Percentiles rank a stretch among this genome's conserved stretches.
Evolutionary conservation across 2,329 filamentous ascomycete genomes (phyloP).

Genomic region (Epichloe glyceriae): DNA sequence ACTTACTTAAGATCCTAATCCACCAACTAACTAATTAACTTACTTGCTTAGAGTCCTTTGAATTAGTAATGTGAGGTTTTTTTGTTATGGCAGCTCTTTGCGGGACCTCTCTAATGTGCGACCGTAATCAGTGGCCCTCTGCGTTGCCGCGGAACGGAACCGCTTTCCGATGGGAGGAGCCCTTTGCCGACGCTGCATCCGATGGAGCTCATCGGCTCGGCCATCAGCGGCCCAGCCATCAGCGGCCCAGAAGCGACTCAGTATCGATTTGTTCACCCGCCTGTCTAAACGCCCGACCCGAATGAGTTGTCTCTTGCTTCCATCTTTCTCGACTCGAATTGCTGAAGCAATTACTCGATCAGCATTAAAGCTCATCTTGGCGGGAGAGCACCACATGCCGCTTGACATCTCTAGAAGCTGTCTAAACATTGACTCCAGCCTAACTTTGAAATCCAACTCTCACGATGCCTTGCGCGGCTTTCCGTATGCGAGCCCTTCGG

Average conservation of each 20-base stretch:
- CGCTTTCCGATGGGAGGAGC: constrained; percentile 4
- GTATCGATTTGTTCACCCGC: neutral
- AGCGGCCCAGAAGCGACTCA: neutral
- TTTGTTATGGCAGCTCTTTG: no score
- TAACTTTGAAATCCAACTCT: neutral
- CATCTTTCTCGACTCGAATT: neutral
- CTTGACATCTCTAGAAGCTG: neutral
- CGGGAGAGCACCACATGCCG: neutral
- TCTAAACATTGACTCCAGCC: neutral
- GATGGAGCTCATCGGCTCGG: constrained; percentile 3
- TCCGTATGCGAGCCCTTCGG: constrained; percentile 37
- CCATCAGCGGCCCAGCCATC: constrained; percentile 4
- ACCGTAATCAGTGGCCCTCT: neutral
- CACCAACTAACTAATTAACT: no score
- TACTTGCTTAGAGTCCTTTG: no score
- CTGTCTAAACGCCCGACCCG: neutral
- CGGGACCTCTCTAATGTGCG: no score
- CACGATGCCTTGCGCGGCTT: constrained; percentile 37
- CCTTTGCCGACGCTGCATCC: constrained; percentile 3
- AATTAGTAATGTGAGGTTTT: no score
- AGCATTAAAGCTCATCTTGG: neutral
- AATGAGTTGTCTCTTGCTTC: neutral
- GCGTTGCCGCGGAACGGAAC: constrained; percentile 1
- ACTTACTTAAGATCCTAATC: no score
- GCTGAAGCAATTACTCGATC: neutral